These are phyloP conservation scores for Knoxdaviesia capensis DNA, from an alignment of 2,329 filamentous ascomycete genomes.

Conservation along the genomic window DNA sequence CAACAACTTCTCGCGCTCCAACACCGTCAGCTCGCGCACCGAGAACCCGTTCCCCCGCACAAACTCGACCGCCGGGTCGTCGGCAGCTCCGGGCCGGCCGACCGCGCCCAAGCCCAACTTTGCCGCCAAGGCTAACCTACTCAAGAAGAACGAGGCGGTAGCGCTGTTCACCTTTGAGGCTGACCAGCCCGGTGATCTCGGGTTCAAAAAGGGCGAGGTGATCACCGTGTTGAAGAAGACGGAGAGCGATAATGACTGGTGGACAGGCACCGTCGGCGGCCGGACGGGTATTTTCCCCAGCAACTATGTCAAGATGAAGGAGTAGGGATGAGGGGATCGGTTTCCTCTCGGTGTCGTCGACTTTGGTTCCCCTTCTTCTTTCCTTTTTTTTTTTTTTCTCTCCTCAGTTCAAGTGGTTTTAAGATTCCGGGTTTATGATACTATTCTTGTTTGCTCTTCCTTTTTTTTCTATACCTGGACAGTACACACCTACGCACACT, in stretches of 20 bases:
- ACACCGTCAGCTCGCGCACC: constrained; percentile 21
- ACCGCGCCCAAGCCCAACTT: constrained; percentile 83
- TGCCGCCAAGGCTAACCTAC: constrained; percentile 29
- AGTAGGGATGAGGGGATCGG: constrained; percentile 12
- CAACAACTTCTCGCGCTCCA: constrained; percentile 18
- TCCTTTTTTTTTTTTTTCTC: constrained; percentile 5
- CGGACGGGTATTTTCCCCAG: constrained; percentile 86
- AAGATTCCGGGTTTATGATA: background rate
- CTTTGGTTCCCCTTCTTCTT: constrained; percentile 4
- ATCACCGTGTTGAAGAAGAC: constrained; percentile 92
- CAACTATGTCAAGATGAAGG: constrained; percentile 50
- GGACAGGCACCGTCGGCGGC: constrained; percentile 75
- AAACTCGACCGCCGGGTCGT: constrained; percentile 1
- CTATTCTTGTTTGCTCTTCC: background rate
- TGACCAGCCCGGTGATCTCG: constrained; percentile 78
- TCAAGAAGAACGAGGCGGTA: constrained; percentile 62
- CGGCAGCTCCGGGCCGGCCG: constrained; percentile 49
- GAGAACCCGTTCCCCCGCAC: constrained; percentile 3
- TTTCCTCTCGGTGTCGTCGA: constrained; percentile 6
- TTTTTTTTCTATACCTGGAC: background rate
- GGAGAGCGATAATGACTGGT: constrained; percentile 90
- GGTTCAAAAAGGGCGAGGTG: constrained; percentile 92
- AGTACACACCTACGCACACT: too few relatives aligned
- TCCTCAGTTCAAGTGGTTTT: background rate
- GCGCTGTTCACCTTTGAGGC: constrained; percentile 89